Evolutionary conservation across 345 rosid genomes (phyloP), one percentile per base, ranked within the genome.

Genomic region (Viola odorata): DNA sequence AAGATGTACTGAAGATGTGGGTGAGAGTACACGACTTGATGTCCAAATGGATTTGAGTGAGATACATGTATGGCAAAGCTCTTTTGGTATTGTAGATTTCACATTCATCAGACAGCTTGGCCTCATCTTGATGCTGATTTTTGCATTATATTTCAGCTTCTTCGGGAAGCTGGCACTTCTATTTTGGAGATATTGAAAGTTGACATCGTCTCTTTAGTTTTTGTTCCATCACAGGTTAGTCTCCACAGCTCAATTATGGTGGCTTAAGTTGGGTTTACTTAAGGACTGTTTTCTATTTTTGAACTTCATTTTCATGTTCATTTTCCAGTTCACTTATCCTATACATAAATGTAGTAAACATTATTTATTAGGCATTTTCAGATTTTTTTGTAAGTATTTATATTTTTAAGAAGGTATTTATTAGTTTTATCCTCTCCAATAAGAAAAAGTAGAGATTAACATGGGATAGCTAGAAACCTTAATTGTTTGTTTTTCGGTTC

Each of bases 21-120:
- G 96, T 69, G 97, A 90, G 78, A 83, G 88, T 65, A 84, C 91
- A 57, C 95, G 97, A 58, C 83, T 94, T 68, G 99, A 94, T 69
- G 66, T 90, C 74, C 95, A 86, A 69, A 53, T 90, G 81, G 99
- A 94, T 73, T 79, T 88, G 63, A 84, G 91, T 74, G 99, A 90
- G 83, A 88, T 94, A 77, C 91, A 94, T 85, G 99, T 94, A 94
- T 64, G 71, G 47, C 50, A 53, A 67, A 73, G 72, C 57, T 70
- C 48, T 65, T 67, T 60, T 45, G 39, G 39, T 64, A 41, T 65
- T 71, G 55, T 55, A 53, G 67, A 56, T 54, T 66, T 61, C 17
- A 50, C 12, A 13, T 37, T 41, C 32, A 55, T 64, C 61, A 37
- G 56, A 57, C 68, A 45, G 53, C 58, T 68, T 58, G 66, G 41